A percentile compares a stretch with the other conserved stretches of the same genome.
phyloP scores from a whole-genome alignment of 2,329 filamentous ascomycete genomes.

The Scolecobasidium constrictum region DNA sequence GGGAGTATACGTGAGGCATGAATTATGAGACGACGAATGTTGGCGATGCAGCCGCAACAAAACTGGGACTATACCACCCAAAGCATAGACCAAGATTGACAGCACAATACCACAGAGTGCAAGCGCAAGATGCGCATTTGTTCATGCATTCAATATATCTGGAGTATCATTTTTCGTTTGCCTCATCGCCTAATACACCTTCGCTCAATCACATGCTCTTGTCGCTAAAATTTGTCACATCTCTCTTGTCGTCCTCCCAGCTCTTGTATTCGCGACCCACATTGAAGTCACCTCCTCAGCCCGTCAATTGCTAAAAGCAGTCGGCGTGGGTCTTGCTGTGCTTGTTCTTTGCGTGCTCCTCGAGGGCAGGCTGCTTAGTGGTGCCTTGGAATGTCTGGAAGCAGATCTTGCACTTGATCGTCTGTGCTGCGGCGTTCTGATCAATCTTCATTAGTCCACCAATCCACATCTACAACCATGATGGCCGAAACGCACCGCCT shows the following conservation, averaged over 20 bases:
- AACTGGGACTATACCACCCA: too few relatives aligned
- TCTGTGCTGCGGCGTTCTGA: constrained; percentile 63
- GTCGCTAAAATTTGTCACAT: background rate
- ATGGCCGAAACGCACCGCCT: constrained; percentile 18
- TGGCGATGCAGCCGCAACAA: too few relatives aligned
- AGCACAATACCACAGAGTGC: too few relatives aligned
- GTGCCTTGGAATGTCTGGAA: constrained; percentile 72
- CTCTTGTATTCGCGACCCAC: background rate
- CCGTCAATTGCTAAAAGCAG: constrained; percentile 42
- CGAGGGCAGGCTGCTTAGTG: constrained; percentile 59
- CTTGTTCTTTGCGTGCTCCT: constrained; percentile 64
- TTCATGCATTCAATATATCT: too few relatives aligned
- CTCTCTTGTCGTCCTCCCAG: background rate
- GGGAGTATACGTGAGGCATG: too few relatives aligned
- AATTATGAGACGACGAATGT: too few relatives aligned
- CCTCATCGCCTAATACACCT: too few relatives aligned
- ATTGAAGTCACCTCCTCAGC: background rate
- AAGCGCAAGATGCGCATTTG: too few relatives aligned
- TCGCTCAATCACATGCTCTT: too few relatives aligned
- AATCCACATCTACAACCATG: background rate
- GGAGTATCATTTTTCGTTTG: too few relatives aligned
- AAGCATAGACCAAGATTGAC: too few relatives aligned
- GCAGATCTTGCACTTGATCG: constrained; percentile 68
- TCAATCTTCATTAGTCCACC: background rate
- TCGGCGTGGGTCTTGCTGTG: constrained; percentile 59